Conservation (phyloP, 106 monocot genomes). For the Phalaenopsis equestris region DNA sequence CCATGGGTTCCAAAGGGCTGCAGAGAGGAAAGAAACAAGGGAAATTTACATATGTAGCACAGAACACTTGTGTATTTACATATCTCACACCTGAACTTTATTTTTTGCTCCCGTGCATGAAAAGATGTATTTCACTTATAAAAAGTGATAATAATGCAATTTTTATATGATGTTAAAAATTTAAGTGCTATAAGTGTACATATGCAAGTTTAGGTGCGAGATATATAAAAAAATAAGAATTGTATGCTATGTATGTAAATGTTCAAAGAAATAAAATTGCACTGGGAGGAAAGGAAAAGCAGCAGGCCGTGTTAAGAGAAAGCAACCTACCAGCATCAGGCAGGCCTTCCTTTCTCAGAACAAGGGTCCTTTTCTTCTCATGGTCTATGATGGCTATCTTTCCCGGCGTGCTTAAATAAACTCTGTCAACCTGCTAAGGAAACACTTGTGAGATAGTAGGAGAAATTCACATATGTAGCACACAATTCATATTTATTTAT, state of each 20-base stretch:
- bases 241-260: too few species aligned
- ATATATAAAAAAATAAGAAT: too few species aligned
- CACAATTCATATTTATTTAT: too few species aligned
- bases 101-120: too few species aligned
- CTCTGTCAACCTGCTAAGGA: slow-evolving; percentile 41
- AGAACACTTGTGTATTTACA: too few species aligned
- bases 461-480: background rate
- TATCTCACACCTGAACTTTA: too few species aligned
- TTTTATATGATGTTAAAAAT: too few species aligned
- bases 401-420: slow-evolving; percentile 45
- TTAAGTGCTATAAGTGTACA: too few species aligned
- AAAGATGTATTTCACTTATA: too few species aligned
- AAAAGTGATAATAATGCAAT: too few species aligned
- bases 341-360: slow-evolving; percentile 42
- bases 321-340: slow-evolving; percentile 43
- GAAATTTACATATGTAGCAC: too few species aligned
- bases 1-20: slow-evolving; percentile 67
- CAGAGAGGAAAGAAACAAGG: background rate
- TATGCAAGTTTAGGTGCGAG: too few species aligned
- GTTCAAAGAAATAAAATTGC: background rate
- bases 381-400: slow-evolving; percentile 64
- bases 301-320: background rate
- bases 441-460: background rate
- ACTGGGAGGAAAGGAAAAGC: background rate
- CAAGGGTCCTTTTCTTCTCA: slow-evolving; percentile 57